Percentiles rank a stretch among this genome's conserved stretches.
Evolutionary conservation across 2,329 filamentous ascomycete species (phyloP).

Genomic region (Bipolaris oryzae): DNA sequence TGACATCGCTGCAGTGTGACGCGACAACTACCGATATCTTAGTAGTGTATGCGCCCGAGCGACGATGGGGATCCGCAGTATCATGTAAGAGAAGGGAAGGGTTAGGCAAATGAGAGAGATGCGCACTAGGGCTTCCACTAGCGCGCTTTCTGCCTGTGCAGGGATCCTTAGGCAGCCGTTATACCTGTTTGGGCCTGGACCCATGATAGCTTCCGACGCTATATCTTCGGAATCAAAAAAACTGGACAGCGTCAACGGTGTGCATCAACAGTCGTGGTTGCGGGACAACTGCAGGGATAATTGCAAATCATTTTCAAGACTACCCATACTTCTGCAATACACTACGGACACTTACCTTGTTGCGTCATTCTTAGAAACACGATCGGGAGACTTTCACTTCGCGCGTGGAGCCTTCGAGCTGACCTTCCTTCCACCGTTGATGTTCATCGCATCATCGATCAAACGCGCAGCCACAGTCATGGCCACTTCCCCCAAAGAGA

Average conservation of each 20-base stretch:
- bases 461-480: constrained; percentile 26
- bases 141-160: constrained; percentile 10
- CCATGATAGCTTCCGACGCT: neutral
- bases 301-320: no score
- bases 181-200: neutral
- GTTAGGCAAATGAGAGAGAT: no score
- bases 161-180: neutral
- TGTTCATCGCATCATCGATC: constrained; percentile 27
- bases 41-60: neutral
- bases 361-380: no score
- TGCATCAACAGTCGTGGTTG: no score
- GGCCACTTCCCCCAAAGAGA: constrained; percentile 36
- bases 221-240: neutral
- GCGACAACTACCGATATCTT: neutral
- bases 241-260: no score
- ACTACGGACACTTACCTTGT: no score
- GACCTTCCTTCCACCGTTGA: constrained; percentile 17
- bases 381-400: constrained; percentile 2
- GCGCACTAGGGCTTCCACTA: constrained; percentile 13
- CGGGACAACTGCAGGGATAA: no score
- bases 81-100: no score
- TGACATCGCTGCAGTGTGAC: constrained; percentile 36
- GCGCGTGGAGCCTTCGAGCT: neutral
- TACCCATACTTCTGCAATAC: no score
- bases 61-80: neutral